A percentile compares a stretch with the other conserved stretches of the same genome.
phyloP scores from a whole-genome alignment of 1,139 yeast genomes.

The Yamadazyma pseudoaaseri region DNA sequence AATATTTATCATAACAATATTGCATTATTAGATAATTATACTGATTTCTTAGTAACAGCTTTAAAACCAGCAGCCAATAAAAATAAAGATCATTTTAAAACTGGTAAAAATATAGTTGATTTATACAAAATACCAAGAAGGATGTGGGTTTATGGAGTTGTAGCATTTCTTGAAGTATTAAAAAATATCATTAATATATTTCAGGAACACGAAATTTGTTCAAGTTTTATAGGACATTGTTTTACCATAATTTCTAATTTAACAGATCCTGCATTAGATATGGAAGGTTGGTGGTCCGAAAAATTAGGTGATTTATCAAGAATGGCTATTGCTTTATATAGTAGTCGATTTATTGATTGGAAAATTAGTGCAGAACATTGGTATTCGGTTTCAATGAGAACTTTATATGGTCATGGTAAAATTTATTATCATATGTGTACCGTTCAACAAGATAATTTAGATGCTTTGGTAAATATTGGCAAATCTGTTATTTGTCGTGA shows the following conservation, averaged over 20 bases:
- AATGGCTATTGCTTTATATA: constrained; percentile 80
- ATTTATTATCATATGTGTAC: constrained; percentile 81
- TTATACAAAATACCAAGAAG: constrained; percentile 74
- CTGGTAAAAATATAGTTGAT: constrained; percentile 73
- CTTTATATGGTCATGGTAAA: constrained; percentile 77
- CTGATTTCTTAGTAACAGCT: constrained; percentile 69
- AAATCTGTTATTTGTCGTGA: constrained; percentile 76
- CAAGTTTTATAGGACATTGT: constrained; percentile 48
- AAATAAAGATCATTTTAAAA: constrained; percentile 48
- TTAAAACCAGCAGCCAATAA: constrained; percentile 56
- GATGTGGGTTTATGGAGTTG: constrained; percentile 83
- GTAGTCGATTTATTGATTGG: constrained; percentile 79
- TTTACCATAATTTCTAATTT: constrained; percentile 53
- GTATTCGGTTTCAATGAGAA: constrained; percentile 69
- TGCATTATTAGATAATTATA: constrained; percentile 64
- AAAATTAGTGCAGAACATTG: constrained; percentile 74
- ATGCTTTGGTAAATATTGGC: constrained; percentile 75
- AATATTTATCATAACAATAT: constrained; percentile 66
- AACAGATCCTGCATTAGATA: constrained; percentile 51
- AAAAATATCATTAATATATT: constrained; percentile 66
- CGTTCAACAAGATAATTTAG: constrained; percentile 75
- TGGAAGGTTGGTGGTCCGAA: constrained; percentile 78
- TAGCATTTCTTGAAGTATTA: constrained; percentile 72
- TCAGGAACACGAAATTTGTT: constrained; percentile 49
- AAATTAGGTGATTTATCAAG: constrained; percentile 75